phyloP scores from a whole-genome alignment of 257 asterid genomes.

The Rehmannia glutinosa region DNA sequence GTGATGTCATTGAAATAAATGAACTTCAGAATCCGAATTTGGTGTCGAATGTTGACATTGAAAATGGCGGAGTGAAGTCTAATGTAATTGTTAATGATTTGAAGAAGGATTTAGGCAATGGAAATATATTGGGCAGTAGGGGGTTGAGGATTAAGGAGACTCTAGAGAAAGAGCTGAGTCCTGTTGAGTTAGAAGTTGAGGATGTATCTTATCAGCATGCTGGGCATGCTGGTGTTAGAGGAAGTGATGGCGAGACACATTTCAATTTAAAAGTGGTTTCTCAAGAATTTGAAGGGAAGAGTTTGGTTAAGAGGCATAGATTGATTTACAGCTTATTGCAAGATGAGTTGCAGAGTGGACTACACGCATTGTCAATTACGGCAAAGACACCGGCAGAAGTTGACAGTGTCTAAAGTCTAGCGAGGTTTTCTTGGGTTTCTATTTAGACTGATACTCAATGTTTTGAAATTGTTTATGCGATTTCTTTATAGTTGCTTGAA shows the following conservation, averaged over 20 bases:
- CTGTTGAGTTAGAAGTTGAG: conserved; percentile 51
- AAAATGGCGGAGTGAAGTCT: conserved; percentile 13
- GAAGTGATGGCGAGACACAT: conserved; percentile 74
- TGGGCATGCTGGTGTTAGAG: conserved; percentile 68
- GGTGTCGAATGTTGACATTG: conserved; percentile 26
- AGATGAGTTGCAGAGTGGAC: conserved; percentile 70
- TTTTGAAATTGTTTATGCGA: not conserved
- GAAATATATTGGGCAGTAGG: conserved; percentile 42
- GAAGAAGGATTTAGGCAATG: conserved; percentile 20
- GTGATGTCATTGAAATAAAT: not conserved
- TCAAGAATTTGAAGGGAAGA: conserved; percentile 61
- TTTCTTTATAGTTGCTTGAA: conserved; percentile 4
- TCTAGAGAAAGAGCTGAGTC: conserved; percentile 40
- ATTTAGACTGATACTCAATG: not conserved
- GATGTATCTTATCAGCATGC: conserved; percentile 74
- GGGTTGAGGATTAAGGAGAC: conserved; percentile 60
- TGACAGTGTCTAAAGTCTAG: conserved; percentile 21
- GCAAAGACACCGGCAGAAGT: conserved; percentile 77
- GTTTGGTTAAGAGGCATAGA: conserved; percentile 78
- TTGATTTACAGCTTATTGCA: conserved; percentile 58
- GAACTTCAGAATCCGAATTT: conserved; percentile 19
- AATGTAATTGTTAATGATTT: conserved; percentile 13
- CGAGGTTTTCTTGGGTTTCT: conserved; percentile 21
- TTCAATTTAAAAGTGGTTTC: conserved; percentile 67
- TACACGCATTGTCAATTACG: conserved; percentile 71